Evolutionary conservation across 768 basidiomycete genomes (phyloP).

Genomic region (Termitomyces sp.): DNA sequence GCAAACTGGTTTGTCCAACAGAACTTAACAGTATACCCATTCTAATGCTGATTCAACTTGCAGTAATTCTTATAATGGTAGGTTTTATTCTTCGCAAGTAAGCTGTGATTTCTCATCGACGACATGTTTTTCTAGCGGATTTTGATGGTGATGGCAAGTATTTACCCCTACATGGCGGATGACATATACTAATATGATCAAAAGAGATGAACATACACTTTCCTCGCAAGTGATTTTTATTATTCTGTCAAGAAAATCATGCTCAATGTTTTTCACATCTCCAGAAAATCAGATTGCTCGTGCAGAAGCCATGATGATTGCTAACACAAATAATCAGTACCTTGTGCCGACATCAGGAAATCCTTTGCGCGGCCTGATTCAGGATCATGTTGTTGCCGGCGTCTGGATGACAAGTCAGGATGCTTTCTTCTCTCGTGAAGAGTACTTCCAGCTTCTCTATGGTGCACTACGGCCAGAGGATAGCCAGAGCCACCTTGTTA

Average conservation of each 20-base stretch:
- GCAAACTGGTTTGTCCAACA: constrained; percentile 80
- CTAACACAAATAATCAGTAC: constrained; percentile 98
- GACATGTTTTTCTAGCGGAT: constrained; percentile 47
- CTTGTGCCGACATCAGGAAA: constrained; percentile 98
- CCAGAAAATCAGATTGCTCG: constrained; percentile 92
- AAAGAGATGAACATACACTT: constrained; percentile 99
- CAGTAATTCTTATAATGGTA: constrained; percentile 97
- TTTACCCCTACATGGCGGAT: neutral
- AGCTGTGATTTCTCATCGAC: neutral
- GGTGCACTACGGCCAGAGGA: constrained; percentile 91
- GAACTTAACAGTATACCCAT: neutral
- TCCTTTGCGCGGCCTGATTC: constrained; percentile 94
- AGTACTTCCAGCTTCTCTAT: constrained; percentile 94
- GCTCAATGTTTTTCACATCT: constrained; percentile 3
- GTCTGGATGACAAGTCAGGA: constrained; percentile 99
- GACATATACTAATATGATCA: constrained; percentile 9
- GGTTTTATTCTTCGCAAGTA: constrained; percentile 17
- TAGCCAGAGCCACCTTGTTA: constrained; percentile 64
- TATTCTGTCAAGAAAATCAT: neutral
- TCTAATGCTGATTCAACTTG: neutral
- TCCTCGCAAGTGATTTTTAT: constrained; percentile 60
- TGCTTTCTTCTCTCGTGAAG: constrained; percentile 90
- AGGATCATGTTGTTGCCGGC: constrained; percentile 97
- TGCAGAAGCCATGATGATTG: constrained; percentile 89
- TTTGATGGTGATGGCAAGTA: constrained; percentile 85